Evolutionary conservation across 2,329 filamentous ascomycete genomes (phyloP).

Genomic region (Colletotrichum lindemuthianum): DNA sequence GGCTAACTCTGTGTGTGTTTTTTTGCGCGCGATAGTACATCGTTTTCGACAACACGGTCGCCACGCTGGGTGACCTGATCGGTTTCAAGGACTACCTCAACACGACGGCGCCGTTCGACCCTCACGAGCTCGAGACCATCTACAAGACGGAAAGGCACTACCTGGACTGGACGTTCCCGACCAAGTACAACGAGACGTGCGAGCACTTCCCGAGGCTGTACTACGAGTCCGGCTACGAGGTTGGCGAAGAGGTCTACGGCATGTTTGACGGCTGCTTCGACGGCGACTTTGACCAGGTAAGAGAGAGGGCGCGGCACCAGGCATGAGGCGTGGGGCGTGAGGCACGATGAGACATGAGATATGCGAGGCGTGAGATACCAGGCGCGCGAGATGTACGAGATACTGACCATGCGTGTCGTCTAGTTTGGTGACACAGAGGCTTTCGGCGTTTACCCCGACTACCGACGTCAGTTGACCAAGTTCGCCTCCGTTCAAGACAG

Average conservation of each 20-base stretch:
- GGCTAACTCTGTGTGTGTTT: no score
- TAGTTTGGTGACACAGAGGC: constrained; percentile 70
- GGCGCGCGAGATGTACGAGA: neutral
- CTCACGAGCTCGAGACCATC: constrained; percentile 64
- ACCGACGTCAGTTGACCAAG: constrained; percentile 71
- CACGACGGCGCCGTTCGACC: constrained; percentile 63
- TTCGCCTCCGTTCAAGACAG: constrained; percentile 76
- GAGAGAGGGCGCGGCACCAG: no score
- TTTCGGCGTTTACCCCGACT: constrained; percentile 71
- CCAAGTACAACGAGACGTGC: constrained; percentile 63
- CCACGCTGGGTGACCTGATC: constrained; percentile 71
- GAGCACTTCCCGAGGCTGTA: constrained; percentile 68
- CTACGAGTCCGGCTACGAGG: constrained; percentile 64
- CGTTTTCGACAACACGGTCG: constrained; percentile 72
- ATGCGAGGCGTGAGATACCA: no score
- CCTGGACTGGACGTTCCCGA: constrained; percentile 65
- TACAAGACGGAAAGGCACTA: constrained; percentile 67
- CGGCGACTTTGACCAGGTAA: constrained; percentile 67
- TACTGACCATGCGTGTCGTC: neutral
- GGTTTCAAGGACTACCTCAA: constrained; percentile 71
- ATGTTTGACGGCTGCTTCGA: constrained; percentile 66
- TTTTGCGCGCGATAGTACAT: constrained; percentile 60
- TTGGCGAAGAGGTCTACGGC: constrained; percentile 56
- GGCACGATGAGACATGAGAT: no score
- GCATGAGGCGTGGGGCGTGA: no score